Conservation (phyloP, 768 basidiomycete genomes). For the Pleurotus eryngii region DNA sequence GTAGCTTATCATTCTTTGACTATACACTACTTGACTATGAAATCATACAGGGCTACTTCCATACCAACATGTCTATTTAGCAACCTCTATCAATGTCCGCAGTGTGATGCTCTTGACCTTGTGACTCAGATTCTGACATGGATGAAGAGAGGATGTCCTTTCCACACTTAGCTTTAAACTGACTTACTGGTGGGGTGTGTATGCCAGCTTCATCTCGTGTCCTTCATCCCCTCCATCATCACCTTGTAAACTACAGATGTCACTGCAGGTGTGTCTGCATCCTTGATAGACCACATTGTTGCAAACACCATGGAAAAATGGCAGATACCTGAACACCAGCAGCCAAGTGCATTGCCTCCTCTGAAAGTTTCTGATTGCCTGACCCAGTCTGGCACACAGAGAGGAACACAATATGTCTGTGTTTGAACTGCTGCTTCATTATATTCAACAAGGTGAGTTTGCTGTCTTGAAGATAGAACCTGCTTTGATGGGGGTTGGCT, state of each 20-base stretch:
- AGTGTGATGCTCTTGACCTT: too few species aligned
- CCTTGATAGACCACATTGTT: conserved; percentile 42
- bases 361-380: conserved; percentile 23
- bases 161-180: conserved; percentile 11
- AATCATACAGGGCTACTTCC: not conserved
- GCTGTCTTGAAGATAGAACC: conserved; percentile 18
- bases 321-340: conserved; percentile 36
- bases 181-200: conserved; percentile 19
- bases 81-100: too few species aligned
- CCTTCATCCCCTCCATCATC: conserved; percentile 12
- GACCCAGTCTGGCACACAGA: conserved; percentile 45
- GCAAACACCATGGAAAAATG: conserved; percentile 31
- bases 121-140: conserved; percentile 18
- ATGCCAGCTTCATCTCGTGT: conserved; percentile 16
- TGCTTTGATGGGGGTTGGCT: conserved; percentile 20
- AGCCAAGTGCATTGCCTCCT: conserved; percentile 35
- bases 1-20: not conserved
- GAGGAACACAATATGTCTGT: conserved; percentile 36
- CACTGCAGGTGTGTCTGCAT: conserved; percentile 31
- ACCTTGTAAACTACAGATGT: conserved; percentile 28
- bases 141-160: conserved; percentile 14
- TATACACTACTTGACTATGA: not conserved
- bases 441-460: conserved; percentile 20
- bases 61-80: too few species aligned
- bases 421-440: conserved; percentile 18